Base-by-base conservation (phyloP, 805 yeast species). In the Myxozyma neotropica region DNA sequence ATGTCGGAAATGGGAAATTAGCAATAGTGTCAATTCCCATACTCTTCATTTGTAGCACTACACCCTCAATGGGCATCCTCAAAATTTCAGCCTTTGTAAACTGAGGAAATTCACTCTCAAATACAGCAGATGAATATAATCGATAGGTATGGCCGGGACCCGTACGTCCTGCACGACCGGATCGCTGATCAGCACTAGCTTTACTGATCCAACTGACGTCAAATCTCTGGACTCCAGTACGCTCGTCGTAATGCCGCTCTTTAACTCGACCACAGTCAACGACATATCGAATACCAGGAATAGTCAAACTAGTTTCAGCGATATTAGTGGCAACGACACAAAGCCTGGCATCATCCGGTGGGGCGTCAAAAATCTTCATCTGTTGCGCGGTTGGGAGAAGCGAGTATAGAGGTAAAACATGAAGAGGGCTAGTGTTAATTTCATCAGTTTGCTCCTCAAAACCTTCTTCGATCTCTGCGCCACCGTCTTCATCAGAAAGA, bases 111-210 rank as follows among this genome's bases (percentile, higher is more conserved):
- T 87, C 94, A 63, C 85, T 82, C 71, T 94, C 97, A 72, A 79
- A 94, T 6, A 95, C 88, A 1, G 99, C 99, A 15, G 98, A 92
- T 0, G 98, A 93, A 69, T 80, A 94, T 13, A 94, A 73, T 61
- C 99, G 78, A 72, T 94, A 94, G 72, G 97, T 89, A 70, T 94
- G 98, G 59, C 99, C 99, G 0, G 99, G 97, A 0, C 98, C 99
- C 0, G 97, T 92, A 80, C 98, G 86, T 71, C 97, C 98, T 52
- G 98, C 98, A 78, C 98, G 85, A 71, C 98, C 98, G 19, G 95
- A 77, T 76, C 99, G 82, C 77, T 94, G 99, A 66, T 84, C 94
- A 0, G 98, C 93, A 59, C 96, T 87, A 1, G 99, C 99, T 69
- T 94, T 91, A 48, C 96, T 87, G 3, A 92, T 79, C 97, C 97